These are phyloP conservation scores for Aspergillus heteromorphus DNA, from an alignment of 495 filamentous ascomycete genomes.

Conservation along the genomic window DNA sequence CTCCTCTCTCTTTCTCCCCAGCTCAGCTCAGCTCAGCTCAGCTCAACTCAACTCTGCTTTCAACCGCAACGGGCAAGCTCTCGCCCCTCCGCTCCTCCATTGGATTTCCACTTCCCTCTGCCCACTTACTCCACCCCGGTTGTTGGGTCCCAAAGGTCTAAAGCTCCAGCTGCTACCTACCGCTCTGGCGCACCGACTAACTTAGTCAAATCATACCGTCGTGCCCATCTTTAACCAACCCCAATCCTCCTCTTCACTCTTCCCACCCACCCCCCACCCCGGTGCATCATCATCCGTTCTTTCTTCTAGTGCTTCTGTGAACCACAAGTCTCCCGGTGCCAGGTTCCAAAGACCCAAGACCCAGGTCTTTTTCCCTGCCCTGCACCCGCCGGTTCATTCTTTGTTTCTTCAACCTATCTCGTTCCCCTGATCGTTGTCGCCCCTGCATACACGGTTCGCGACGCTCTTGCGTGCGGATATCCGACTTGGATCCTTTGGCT, in stretches of 20 bases:
- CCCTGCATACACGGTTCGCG: conserved; percentile 22
- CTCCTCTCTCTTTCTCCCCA: not conserved
- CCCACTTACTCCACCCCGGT: conserved; percentile 10
- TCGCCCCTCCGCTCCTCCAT: not conserved
- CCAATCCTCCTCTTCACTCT: conserved; percentile 16
- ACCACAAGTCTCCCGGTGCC: conserved; percentile 12
- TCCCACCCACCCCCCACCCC: conserved; percentile 7
- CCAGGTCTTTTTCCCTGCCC: conserved; percentile 14
- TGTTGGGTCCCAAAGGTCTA: conserved; percentile 7
- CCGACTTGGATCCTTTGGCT: conserved; percentile 20
- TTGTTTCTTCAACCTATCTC: conserved; percentile 14
- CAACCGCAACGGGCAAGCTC: conserved; percentile 1
- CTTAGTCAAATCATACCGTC: conserved; percentile 20
- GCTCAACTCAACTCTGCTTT: no score
- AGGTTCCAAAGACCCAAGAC: conserved; percentile 18
- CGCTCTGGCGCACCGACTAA: conserved; percentile 1
- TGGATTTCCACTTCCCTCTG: not conserved
- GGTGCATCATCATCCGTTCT: conserved; percentile 22
- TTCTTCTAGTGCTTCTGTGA: conserved; percentile 16
- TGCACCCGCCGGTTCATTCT: conserved; percentile 13
- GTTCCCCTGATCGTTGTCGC: conserved; percentile 16
- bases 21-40: not conserved
- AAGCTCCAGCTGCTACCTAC: conserved; percentile 8
- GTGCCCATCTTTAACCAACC: conserved; percentile 20
- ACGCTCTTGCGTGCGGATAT: conserved; percentile 19